These are phyloP conservation scores for Bruguiera gymnorhiza DNA, from an alignment of 345 rosid genomes.

Conservation along the genomic window DNA sequence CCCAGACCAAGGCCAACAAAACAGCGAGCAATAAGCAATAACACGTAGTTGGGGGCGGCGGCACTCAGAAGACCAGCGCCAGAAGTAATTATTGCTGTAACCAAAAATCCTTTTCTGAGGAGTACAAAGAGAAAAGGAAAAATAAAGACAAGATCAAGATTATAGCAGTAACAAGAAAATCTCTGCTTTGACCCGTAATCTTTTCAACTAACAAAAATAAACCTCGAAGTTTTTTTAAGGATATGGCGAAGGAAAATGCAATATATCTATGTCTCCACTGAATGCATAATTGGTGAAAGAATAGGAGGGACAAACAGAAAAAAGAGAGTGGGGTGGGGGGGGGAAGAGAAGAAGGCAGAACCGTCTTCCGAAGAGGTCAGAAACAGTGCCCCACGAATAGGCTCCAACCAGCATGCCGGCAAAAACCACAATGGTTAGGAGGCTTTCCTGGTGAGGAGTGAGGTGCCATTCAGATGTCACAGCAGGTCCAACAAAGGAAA, in stretches of 20 bases:
- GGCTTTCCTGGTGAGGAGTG: slow-evolving; percentile 6
- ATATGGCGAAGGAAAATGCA: too few relatives aligned
- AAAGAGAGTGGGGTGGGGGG: neutral
- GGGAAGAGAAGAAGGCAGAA: too few relatives aligned
- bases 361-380: slow-evolving; percentile 11
- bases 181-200: too few relatives aligned
- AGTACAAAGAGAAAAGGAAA: neutral
- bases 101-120: slow-evolving; percentile 72
- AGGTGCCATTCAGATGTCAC: slow-evolving; percentile 4
- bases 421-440: slow-evolving; percentile 6
- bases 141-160: too few relatives aligned
- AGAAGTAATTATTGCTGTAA: slow-evolving; percentile 67
- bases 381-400: slow-evolving; percentile 7
- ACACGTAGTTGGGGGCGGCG: slow-evolving; percentile 54
- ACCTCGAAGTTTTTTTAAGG: too few relatives aligned
- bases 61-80: slow-evolving; percentile 75
- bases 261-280: too few relatives aligned
- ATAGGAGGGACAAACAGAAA: too few relatives aligned
- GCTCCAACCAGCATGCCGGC: slow-evolving; percentile 16
- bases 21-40: slow-evolving; percentile 55
- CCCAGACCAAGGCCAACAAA: slow-evolving; percentile 88
- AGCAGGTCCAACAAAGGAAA: slow-evolving; percentile 12
- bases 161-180: too few relatives aligned
- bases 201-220: too few relatives aligned
- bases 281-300: too few relatives aligned